These are phyloP conservation scores for Candida caryicola DNA, from an alignment of 805 yeast genomes.

Conservation along the genomic window DNA sequence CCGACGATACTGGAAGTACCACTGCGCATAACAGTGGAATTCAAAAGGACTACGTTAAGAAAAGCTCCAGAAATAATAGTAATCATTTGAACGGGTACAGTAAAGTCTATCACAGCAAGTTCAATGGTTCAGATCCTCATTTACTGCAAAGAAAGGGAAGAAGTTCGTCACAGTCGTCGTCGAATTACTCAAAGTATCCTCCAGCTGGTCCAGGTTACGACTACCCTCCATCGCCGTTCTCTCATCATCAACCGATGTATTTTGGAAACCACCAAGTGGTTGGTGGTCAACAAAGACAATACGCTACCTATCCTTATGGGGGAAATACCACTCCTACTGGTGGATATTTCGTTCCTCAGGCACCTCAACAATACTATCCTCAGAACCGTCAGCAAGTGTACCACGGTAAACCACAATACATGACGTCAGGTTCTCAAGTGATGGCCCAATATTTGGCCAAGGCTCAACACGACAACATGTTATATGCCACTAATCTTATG, in stretches of 20 bases:
- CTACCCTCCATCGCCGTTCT: constrained; percentile 9
- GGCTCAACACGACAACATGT: constrained; percentile 57
- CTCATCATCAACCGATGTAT: constrained; percentile 11
- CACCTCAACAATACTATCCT: constrained; percentile 8
- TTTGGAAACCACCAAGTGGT: constrained; percentile 8
- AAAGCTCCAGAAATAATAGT: constrained; percentile 1
- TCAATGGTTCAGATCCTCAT: constrained; percentile 22
- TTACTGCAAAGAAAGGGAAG: constrained; percentile 13
- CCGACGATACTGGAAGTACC: constrained; percentile 28
- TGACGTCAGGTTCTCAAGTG: constrained; percentile 61
- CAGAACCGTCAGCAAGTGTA: constrained; percentile 6
- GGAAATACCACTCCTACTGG: constrained; percentile 3
- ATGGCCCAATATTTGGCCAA: constrained; percentile 80
- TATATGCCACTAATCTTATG: constrained; percentile 39
- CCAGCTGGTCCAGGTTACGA: constrained; percentile 2
- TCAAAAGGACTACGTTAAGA: constrained; percentile 3
- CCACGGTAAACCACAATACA: constrained; percentile 10
- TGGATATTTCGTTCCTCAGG: constrained; percentile 11
- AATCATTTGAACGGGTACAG: constrained; percentile 11
- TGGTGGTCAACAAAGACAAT: constrained; percentile 3
- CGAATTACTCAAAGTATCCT: constrained; percentile 13
- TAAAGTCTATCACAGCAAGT: constrained; percentile 14
- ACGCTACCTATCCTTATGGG: constrained; percentile 1
- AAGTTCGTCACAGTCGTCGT: constrained; percentile 19
- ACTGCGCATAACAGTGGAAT: constrained; percentile 14